Conservation (phyloP, 2,329 filamentous ascomycete species). For the Alternaria sp. region DNA sequence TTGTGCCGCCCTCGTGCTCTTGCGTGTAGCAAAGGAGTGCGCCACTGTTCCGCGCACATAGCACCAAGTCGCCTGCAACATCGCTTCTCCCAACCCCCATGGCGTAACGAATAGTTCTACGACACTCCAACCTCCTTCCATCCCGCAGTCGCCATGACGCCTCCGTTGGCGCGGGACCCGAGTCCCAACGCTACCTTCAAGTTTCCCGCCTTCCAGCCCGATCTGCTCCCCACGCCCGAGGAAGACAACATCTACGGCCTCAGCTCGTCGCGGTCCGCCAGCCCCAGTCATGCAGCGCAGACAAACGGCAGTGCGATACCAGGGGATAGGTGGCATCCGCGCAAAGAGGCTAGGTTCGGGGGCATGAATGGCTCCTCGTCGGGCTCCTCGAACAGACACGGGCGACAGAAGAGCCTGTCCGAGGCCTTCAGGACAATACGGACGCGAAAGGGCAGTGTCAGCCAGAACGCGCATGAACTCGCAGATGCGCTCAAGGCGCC, state of each 20-base stretch:
- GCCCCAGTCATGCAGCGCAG: conserved; percentile 35
- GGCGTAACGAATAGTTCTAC: conserved; percentile 36
- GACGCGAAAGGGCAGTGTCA: conserved; percentile 81
- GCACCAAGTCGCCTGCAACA: background rate
- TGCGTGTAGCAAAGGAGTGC: background rate
- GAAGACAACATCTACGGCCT: conserved; percentile 41
- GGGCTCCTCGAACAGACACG: conserved; percentile 57
- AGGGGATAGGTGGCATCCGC: conserved; percentile 67
- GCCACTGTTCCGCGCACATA: conserved; percentile 1
- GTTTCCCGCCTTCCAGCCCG: conserved; percentile 55
- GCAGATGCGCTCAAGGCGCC: conserved; percentile 90
- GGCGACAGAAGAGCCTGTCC: conserved; percentile 82
- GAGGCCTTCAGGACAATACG: conserved; percentile 88
- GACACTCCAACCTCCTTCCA: conserved; percentile 18
- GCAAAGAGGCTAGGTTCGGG: conserved; percentile 59
- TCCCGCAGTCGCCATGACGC: conserved; percentile 35
- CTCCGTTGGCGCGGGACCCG: conserved; percentile 36
- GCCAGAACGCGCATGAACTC: conserved; percentile 91
- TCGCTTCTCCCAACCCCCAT: conserved; percentile 28
- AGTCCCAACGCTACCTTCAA: conserved; percentile 49
- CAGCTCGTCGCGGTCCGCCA: conserved; percentile 43
- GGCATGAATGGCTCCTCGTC: conserved; percentile 50
- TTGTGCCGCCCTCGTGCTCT: background rate
- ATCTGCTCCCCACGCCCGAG: conserved; percentile 49
- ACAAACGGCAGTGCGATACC: conserved; percentile 38